Evolutionary conservation across 2,329 filamentous ascomycete genomes (phyloP), one percentile per base, ranked within the genome.

Genomic region (Penicillium hordei): DNA sequence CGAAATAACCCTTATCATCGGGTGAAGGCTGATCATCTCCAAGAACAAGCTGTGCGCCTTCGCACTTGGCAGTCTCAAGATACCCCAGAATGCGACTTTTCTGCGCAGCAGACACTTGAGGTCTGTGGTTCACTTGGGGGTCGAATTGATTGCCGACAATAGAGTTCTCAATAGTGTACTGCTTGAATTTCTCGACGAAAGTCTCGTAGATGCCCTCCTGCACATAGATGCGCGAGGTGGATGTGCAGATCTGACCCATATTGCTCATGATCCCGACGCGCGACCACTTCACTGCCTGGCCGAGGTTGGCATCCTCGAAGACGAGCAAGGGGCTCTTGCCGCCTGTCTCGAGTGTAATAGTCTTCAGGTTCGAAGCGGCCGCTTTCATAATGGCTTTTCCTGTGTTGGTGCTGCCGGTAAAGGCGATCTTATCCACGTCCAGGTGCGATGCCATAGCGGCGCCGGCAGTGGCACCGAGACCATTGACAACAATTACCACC

Each of bases 171-270:
- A 50, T 34, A 4, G 48, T 50, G 31, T 50, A 50, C 40, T 71
- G 62, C 56, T 71, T 71, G 63, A 73, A 72, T 25, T 68, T 62
- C 5, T 59, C 55, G 33, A 73, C 58, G 31, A 40, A 73, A 70
- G 48, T 66, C 61, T 31, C 72, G 67, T 43, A 72, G 31, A 72
- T 65, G 4, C 67, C 68, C 36, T 72, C 82, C 48, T 89, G 86
- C 1, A 89, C 86, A 1, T 89, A 75, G 10, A 89, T 80, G 17
- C 86, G 81, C 6, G 84, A 86, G 0, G 84, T 87, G 7, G 86
- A 84, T 13, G 83, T 84, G 75, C 86, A 89, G n/a, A 87, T 80
- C 68, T 89, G 86, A 15, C 86, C 86, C 67, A 82, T 79, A 69
- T 88, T 87, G 38, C 77, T 81, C 78, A 84, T 82, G 59, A 83